These are phyloP conservation scores for Rhizopus arrhizus DNA, from an alignment of 371 early-diverging fungal species.

Conservation along the genomic window DNA sequence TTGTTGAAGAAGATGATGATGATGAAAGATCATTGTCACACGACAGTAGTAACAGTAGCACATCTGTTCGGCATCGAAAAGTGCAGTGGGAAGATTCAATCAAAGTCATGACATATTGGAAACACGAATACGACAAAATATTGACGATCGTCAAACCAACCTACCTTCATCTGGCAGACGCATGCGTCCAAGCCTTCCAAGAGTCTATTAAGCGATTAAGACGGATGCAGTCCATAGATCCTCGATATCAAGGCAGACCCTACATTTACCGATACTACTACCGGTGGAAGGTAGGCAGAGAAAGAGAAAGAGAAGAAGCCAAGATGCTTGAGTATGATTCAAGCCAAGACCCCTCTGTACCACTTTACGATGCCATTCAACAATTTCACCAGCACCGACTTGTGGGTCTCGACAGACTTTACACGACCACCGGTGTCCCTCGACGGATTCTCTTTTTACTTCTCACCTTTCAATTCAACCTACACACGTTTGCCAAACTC, in stretches of 20 bases:
- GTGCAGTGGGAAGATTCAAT: slow-evolving; percentile 26
- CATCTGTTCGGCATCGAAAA: slow-evolving; percentile 7
- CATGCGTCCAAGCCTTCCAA: slow-evolving; percentile 37
- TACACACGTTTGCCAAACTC: slow-evolving; percentile 45
- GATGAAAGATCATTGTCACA: slow-evolving; percentile 3
- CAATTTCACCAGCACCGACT: slow-evolving; percentile 40
- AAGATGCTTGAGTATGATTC: slow-evolving; percentile 15
- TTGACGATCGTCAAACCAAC: slow-evolving; percentile 27
- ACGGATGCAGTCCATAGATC: slow-evolving; percentile 39
- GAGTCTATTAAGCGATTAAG: slow-evolving; percentile 36
- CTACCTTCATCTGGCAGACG: slow-evolving; percentile 38
- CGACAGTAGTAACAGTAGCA: background rate
- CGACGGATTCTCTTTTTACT: slow-evolving; percentile 44
- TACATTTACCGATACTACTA: slow-evolving; percentile 33
- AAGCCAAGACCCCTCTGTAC: slow-evolving; percentile 34
- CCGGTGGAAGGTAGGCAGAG: slow-evolving; percentile 20
- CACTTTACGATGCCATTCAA: slow-evolving; percentile 34
- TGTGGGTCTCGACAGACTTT: slow-evolving; percentile 33
- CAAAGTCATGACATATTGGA: slow-evolving; percentile 30
- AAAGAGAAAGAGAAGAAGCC: slow-evolving; percentile 10
- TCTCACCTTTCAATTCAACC: slow-evolving; percentile 45
- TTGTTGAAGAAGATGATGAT: background rate
- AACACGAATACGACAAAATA: slow-evolving; percentile 33
- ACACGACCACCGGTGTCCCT: slow-evolving; percentile 30
- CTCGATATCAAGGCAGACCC: slow-evolving; percentile 37